Evolutionary conservation across 768 basidiomycete species (phyloP).

Genomic region (Suillus hirtellus): DNA sequence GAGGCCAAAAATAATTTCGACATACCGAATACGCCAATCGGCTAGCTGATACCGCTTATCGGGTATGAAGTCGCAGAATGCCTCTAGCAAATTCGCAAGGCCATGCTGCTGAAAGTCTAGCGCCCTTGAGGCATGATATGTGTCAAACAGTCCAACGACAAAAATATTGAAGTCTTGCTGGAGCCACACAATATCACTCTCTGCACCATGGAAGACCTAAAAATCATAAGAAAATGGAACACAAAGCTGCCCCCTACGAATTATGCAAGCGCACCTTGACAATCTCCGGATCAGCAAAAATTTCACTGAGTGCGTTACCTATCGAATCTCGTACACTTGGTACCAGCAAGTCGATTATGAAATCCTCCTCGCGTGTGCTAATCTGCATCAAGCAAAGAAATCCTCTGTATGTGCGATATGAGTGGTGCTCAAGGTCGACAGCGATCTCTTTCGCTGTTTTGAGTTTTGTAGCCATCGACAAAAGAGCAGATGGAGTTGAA

Average conservation of each 20-base stretch:
- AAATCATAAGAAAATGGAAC: neutral
- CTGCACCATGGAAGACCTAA: conserved; percentile 93
- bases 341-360: conserved; percentile 79
- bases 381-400: conserved; percentile 95
- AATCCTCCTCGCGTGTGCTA: conserved; percentile 82
- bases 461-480: conserved; percentile 68
- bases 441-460: conserved; percentile 75
- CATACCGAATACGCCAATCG: conserved; percentile 92
- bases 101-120: conserved; percentile 85
- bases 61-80: conserved; percentile 86
- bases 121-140: conserved; percentile 89
- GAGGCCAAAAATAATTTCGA: conserved; percentile 5
- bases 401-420: conserved; percentile 78
- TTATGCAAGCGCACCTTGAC: conserved; percentile 63
- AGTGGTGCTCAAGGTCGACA: conserved; percentile 94
- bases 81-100: conserved; percentile 79
- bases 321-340: conserved; percentile 66
- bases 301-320: conserved; percentile 64
- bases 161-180: conserved; percentile 95
- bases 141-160: conserved; percentile 96
- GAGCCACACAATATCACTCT: conserved; percentile 93
- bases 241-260: neutral
- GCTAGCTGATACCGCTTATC: conserved; percentile 97
- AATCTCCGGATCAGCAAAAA: conserved; percentile 81
- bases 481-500: conserved; percentile 53